A percentile compares a stretch with the other conserved stretches of the same genome.
Conservation (phyloP, 495 filamentous ascomycete genomes). For the Evernia prunastri region DNA sequence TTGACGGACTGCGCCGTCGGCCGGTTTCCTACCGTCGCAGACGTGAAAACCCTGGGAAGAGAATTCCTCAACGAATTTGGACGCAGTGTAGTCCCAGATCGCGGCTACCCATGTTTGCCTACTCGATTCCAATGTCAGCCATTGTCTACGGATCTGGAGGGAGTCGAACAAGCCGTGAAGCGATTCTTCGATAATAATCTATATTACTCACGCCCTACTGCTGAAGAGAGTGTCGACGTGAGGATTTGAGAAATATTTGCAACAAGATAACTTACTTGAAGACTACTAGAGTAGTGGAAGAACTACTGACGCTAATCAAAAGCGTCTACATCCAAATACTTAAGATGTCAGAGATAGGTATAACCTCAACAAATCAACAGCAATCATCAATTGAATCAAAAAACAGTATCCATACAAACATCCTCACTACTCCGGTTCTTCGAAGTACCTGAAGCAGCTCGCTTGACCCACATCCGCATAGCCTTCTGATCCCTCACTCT, state of each 20-base stretch:
- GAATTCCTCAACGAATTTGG: conserved; percentile 4
- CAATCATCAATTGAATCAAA: no score
- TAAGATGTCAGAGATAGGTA: background rate
- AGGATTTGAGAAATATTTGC: background rate
- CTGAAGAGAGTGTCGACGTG: background rate
- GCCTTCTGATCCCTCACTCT: background rate
- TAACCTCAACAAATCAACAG: background rate
- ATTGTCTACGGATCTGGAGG: conserved; percentile 30
- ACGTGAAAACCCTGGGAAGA: conserved; percentile 2
- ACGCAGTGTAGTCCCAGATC: background rate
- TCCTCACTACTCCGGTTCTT: background rate
- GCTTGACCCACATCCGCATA: background rate
- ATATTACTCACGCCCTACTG: conserved; percentile 24
- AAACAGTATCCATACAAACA: background rate
- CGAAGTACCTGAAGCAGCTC: no score
- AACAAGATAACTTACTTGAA: background rate
- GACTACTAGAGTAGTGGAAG: background rate
- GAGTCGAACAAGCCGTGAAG: conserved; percentile 30
- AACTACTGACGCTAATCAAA: background rate
- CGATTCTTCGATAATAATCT: conserved; percentile 37
- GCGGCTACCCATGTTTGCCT: conserved; percentile 32
- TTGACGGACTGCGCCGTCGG: no score
- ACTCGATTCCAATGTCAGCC: conserved; percentile 38
- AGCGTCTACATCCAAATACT: no score
- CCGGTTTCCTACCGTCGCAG: background rate